Percentiles rank a stretch among this genome's conserved stretches.
phyloP scores from a whole-genome alignment of 2,329 filamentous ascomycete genomes.

The Cladosporium austrohemisphaericum region DNA sequence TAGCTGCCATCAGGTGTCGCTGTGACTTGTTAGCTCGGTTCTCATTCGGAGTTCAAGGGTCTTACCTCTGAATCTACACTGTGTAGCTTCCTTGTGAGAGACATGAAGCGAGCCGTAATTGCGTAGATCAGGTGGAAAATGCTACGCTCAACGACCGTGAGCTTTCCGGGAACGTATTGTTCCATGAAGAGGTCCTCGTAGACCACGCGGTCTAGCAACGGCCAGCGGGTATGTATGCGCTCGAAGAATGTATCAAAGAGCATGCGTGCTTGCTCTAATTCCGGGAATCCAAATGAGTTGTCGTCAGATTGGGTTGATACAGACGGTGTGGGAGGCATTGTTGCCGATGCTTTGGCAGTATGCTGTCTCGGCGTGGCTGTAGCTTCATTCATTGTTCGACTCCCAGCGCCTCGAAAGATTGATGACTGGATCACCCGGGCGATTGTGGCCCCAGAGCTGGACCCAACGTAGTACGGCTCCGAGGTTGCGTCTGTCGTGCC shows the following conservation, averaged over 20 bases:
- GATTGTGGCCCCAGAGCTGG: conserved; percentile 12
- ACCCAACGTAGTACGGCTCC: conserved; percentile 13
- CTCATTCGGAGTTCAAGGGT: background rate
- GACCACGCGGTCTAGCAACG: conserved; percentile 8
- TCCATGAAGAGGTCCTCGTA: conserved; percentile 11
- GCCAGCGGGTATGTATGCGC: conserved; percentile 14
- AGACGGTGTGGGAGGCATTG: background rate
- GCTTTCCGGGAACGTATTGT: background rate
- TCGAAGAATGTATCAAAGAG: conserved; percentile 14
- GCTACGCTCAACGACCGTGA: conserved; percentile 7
- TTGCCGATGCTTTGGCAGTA: background rate
- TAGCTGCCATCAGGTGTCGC: conserved; percentile 32
- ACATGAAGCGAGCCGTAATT: conserved; percentile 30
- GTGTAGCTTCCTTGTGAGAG: conserved; percentile 3
- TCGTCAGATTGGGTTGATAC: background rate
- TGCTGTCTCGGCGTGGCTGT: background rate
- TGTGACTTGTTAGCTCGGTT: conserved; percentile 20
- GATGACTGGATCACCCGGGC: conserved; percentile 11
- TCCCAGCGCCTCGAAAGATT: conserved; percentile 6
- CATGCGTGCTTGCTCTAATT: conserved; percentile 7
- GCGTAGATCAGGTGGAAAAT: conserved; percentile 33
- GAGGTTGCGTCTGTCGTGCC: conserved; percentile 10
- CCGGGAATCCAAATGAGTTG: background rate
- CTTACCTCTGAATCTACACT: conserved; percentile 11
- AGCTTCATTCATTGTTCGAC: background rate